Evolutionary conservation across 306 rosid genomes (phyloP), one percentile per base, ranked within the genome.

Genomic region (Lagenaria siceraria): DNA sequence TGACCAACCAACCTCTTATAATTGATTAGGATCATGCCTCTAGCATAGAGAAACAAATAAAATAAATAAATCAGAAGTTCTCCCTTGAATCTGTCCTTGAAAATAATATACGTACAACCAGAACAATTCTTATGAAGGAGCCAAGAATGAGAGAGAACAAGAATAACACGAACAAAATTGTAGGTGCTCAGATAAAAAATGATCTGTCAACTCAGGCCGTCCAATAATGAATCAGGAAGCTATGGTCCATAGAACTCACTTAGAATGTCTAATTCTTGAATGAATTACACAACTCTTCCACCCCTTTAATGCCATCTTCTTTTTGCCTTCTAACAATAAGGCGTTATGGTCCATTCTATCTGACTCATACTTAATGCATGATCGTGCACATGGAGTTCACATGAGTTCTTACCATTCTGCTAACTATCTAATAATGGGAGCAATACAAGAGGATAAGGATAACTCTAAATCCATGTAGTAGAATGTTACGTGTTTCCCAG

Each of bases 1-100:
- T 82, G 58, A 79, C 76, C 18, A 11, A 68, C 51, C 42, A 11
- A 73, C 51, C 42, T 78, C 80, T 83, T 59, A 55, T 24, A 55
- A 75, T 55, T 80, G 55, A 43, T 83, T 13, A 10, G 10, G 40
- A 5, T 49, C 25, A 8, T 52, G 15, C 48, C 11, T 40, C 6
- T 8, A 22, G 10, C 52, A 10, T 46, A 42, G 55, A 2, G 12
- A 22, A 38, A 9, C 66, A 24, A 35, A 33, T 64, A 64, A 63
- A 63, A 18, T 17, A 27, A 27, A 25, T 25, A 59, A 25, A 60
- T 24, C 10, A 53, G 22, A 58, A 58, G 63, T 58, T 58, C 14
- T 58, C n/a, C 36, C 66, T 27, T 35, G 0, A 65, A 36, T 35
- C 3, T 3, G 49, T 65, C 10, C 73, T 9, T 38, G 15, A 38